Conservation (phyloP, 2,329 filamentous ascomycete species). For the Metarhizium album region DNA sequence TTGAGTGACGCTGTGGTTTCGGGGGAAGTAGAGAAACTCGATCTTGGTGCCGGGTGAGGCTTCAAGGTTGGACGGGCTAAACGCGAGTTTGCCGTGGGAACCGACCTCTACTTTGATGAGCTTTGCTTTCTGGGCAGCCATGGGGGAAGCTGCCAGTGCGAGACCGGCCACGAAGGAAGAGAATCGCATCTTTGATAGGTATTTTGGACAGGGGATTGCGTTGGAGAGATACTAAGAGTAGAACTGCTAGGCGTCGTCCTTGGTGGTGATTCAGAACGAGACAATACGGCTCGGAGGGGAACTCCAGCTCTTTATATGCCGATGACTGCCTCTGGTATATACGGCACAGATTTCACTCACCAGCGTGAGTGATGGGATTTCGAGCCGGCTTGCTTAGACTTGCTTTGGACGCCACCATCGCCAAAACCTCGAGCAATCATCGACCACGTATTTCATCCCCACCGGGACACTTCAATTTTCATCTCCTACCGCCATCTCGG, state of each 20-base stretch:
- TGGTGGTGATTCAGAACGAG: background rate
- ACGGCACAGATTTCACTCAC: background rate
- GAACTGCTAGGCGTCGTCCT: background rate
- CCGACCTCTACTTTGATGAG: background rate
- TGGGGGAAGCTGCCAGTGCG: background rate
- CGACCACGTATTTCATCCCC: background rate
- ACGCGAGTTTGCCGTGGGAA: constrained; percentile 26
- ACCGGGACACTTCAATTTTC: background rate
- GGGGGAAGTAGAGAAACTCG: constrained; percentile 32
- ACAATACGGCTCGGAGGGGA: background rate
- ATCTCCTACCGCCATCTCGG: background rate
- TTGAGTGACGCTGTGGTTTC: constrained; percentile 52
- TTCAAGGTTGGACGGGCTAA: constrained; percentile 38
- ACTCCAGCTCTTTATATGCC: background rate
- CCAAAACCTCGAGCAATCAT: too few relatives aligned
- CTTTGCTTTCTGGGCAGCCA: background rate
- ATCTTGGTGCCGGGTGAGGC: constrained; percentile 38
- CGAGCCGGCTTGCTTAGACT: background rate
- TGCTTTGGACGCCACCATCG: background rate
- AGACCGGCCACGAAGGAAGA: background rate
- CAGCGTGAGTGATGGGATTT: background rate
- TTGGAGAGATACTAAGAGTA: background rate
- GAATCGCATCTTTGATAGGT: background rate
- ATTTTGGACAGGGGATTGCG: background rate
- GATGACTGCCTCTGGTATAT: background rate